These are phyloP conservation scores for Castanea sativa DNA, from an alignment of 306 rosid species.

Conservation along the genomic window DNA sequence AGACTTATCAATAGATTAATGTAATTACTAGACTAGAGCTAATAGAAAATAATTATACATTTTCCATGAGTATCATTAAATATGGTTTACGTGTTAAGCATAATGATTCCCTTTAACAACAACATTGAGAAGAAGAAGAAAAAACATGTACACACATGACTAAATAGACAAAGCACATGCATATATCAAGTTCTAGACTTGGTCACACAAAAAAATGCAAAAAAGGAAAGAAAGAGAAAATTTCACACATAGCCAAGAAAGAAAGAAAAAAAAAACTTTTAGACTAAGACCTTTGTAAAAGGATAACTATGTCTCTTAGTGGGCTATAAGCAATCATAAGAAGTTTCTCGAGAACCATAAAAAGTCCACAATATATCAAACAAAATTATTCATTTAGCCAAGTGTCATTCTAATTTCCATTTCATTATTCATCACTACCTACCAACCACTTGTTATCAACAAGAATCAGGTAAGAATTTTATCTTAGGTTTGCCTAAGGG, in stretches of 20 bases:
- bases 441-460: background rate
- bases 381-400: background rate
- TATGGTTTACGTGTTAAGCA: no score
- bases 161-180: background rate
- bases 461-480: no score
- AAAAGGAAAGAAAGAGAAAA: slow-evolving; percentile 4
- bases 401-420: background rate
- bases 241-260: background rate
- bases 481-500: no score
- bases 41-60: no score
- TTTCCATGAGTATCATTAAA: no score
- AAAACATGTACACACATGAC: no score
- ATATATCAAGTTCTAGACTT: background rate
- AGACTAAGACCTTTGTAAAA: slow-evolving; percentile 10
- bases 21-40: no score
- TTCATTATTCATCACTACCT: background rate
- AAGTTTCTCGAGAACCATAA: background rate
- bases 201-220: background rate
- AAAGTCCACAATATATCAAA: background rate
- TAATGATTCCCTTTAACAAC: background rate
- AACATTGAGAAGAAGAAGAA: background rate
- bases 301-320: slow-evolving; percentile 30
- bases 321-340: slow-evolving; percentile 9
- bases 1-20: no score
- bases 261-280: background rate